Evolutionary conservation across 2,329 filamentous ascomycete genomes (phyloP).

Genomic region (Myriosclerotinia scirpicola): DNA sequence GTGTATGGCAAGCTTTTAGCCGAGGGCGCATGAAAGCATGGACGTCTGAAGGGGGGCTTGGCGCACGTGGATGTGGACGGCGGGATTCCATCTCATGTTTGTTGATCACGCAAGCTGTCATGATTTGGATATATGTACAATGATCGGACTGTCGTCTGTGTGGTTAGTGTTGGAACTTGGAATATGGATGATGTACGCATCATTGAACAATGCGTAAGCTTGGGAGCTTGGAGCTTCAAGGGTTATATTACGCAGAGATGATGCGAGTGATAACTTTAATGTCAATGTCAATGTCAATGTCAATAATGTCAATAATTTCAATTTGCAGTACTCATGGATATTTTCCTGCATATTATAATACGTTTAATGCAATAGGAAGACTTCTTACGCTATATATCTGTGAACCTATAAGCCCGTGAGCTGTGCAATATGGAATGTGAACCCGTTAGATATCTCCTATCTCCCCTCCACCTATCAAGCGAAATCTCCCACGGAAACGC

Average conservation of each 20-base stretch:
- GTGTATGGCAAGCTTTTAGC: neutral
- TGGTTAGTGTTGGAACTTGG: neutral
- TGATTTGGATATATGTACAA: neutral
- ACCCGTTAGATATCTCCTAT: neutral
- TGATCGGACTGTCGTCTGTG: neutral
- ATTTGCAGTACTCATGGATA: neutral
- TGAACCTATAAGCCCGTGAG: neutral
- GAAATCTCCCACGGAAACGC: too few relatives aligned
- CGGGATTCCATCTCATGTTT: neutral
- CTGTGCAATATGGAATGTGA: neutral
- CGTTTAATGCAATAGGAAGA: neutral
- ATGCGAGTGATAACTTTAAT: too few relatives aligned
- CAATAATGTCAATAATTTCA: too few relatives aligned
- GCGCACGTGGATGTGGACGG: neutral
- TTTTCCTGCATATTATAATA: neutral
- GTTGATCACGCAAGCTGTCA: neutral
- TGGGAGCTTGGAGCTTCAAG: neutral
- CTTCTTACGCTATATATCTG: neutral
- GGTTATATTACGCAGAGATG: neutral
- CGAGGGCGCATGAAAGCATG: neutral
- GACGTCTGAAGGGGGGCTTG: constrained; percentile 12
- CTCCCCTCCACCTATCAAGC: too few relatives aligned
- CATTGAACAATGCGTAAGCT: neutral
- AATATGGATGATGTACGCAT: neutral
- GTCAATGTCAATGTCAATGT: too few relatives aligned